Evolutionary conservation across 1,284 basidiomycete genomes (phyloP), one percentile per base, ranked within the genome.

Genomic region (Cryptococcus maquisensis): DNA sequence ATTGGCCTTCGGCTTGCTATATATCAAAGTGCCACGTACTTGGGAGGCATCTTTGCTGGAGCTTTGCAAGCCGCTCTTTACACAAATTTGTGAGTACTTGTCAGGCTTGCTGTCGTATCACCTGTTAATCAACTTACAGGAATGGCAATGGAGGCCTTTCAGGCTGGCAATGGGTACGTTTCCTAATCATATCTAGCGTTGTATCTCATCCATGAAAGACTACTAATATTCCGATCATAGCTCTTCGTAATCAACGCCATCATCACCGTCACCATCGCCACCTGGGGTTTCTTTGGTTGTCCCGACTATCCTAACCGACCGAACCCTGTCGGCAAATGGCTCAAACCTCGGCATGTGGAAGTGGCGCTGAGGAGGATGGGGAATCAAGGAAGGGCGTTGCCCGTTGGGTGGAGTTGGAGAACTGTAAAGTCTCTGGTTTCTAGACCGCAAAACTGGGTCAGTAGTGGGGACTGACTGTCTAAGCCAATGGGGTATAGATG

Each of bases 51-150:
- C 46, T 53, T 65, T 43, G 51, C 54, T n/a, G 62, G 64, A 16
- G 58, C 59, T 10, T 54, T 66, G 26, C 64, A 66, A 52, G 53
- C 57, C 12, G 64, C 64, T 2, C 51, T 66, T 16, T 57, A 56
- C 40, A 57, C 52, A 15, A 59, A 60, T 24, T 46, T 66, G 36
- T 56, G 56, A 26, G 55, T 51, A 21, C 7, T 23, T 15, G 1
- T 40, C 51, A 16, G 49, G 49, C 43, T 49, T 50, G 21, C 26
- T 5, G 16, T 21, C 21, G 10, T n/a, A 7, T 16, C 20, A 3
- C n/a, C 37, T 4, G 10, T 44, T 50, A 24, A 50, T 16, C 9
- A 1, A 3, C 10, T 42, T 4, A 15, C 15, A 46, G 42, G 26
- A 49, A 51, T 13, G 50, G 50, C 15, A 23, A 32, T 26, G 18